phyloP scores from a whole-genome alignment of 2,329 filamentous ascomycete genomes.

The Sclerotiophoma versabilis region DNA sequence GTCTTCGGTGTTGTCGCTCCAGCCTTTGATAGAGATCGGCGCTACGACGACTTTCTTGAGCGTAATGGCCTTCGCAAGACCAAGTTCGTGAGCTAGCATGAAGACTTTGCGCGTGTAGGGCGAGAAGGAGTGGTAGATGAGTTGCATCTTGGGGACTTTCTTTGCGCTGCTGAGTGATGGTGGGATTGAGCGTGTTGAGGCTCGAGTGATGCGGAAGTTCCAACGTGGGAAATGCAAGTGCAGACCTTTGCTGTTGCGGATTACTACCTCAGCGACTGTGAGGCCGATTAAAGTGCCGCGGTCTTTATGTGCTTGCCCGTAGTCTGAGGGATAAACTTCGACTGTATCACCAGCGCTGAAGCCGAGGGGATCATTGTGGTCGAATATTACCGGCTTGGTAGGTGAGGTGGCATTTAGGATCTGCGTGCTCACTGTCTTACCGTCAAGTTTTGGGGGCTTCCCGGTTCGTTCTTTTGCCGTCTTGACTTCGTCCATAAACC shows the following conservation, averaged over 20 bases:
- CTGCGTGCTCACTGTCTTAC: constrained; percentile 47
- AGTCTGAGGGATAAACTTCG: constrained; percentile 47
- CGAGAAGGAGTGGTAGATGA: constrained; percentile 41
- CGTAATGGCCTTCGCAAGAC: constrained; percentile 30
- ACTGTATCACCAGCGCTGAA: constrained; percentile 64
- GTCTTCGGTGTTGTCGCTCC: constrained; percentile 40
- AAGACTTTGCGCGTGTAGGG: constrained; percentile 42
- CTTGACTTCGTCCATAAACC: constrained; percentile 62
- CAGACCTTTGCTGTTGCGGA: constrained; percentile 33
- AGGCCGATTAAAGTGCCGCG: constrained; percentile 38
- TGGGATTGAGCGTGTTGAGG: neutral
- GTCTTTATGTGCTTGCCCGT: constrained; percentile 39
- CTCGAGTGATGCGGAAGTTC: constrained; percentile 44
- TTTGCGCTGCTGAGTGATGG: neutral
- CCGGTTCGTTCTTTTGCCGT: constrained; percentile 49
- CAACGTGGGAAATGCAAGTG: constrained; percentile 50
- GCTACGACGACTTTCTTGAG: constrained; percentile 42
- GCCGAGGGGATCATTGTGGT: constrained; percentile 61
- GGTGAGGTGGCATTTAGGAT: constrained; percentile 55
- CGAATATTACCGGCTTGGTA: constrained; percentile 54
- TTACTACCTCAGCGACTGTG: constrained; percentile 35
- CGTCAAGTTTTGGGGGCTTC: constrained; percentile 52
- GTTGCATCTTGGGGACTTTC: constrained; percentile 32
- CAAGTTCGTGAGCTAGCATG: constrained; percentile 37
- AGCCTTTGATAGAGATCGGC: constrained; percentile 36